These are phyloP conservation scores for Plasmopara halstedii DNA, from an alignment of 352 stramenopile genomes.

Conservation along the genomic window DNA sequence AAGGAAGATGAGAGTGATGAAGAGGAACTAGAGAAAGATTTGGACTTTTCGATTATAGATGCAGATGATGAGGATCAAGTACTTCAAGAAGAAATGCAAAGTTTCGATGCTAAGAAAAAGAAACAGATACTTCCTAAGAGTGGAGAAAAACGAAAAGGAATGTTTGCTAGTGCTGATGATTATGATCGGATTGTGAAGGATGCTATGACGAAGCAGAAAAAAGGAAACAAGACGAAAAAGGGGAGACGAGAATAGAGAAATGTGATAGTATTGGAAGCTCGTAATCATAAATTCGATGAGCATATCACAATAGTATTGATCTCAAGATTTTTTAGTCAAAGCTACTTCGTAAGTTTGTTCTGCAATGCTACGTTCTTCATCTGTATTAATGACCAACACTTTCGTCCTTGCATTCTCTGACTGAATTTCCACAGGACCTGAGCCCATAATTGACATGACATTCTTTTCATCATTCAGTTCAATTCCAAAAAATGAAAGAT, in stretches of 20 bases:
- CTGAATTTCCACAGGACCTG: slow-evolving; percentile 57
- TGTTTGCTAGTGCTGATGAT: slow-evolving; percentile 72
- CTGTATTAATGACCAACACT: slow-evolving; percentile 83
- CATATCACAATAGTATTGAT: no score
- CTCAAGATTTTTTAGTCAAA: slow-evolving; percentile 32
- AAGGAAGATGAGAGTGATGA: slow-evolving; percentile 13
- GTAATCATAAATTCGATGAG: no score
- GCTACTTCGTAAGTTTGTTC: slow-evolving; percentile 68
- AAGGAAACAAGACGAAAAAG: slow-evolving; percentile 29
- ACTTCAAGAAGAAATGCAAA: slow-evolving; percentile 30
- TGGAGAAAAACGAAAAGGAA: slow-evolving; percentile 49
- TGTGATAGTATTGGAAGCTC: no score
- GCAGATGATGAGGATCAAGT: slow-evolving; percentile 38
- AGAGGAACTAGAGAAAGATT: slow-evolving; percentile 26
- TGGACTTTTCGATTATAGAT: slow-evolving; percentile 45
- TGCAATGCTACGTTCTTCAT: slow-evolving; percentile 89
- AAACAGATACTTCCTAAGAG: slow-evolving; percentile 45
- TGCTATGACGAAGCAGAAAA: slow-evolving; percentile 48
- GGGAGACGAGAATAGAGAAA: slow-evolving; percentile 16
- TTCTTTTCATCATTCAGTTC: slow-evolving; percentile 72
- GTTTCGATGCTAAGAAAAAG: slow-evolving; percentile 33
- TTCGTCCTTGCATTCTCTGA: slow-evolving; percentile 37
- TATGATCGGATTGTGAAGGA: slow-evolving; percentile 66
- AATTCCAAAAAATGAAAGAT: slow-evolving; percentile 63
- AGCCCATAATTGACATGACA: slow-evolving; percentile 46